These are phyloP conservation scores for Trichoderma orchidacearum DNA, from an alignment of 495 filamentous ascomycete species.

Conservation along the genomic window DNA sequence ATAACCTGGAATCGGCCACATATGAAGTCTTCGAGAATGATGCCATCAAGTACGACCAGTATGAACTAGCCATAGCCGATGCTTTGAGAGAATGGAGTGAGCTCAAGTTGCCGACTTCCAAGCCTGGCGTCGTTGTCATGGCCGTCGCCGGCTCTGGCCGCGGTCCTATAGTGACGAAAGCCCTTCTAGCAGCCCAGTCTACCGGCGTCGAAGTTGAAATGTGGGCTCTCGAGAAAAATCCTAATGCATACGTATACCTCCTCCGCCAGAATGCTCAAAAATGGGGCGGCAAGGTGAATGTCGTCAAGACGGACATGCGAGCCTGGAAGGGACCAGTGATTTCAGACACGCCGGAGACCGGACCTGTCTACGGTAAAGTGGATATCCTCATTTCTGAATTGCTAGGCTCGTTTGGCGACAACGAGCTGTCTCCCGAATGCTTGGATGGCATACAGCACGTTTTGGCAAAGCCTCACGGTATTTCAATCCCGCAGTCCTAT, in stretches of 20 bases:
- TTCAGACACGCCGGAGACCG: slow-evolving; percentile 9
- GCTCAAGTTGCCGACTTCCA: slow-evolving; percentile 53
- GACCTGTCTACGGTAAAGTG: slow-evolving; percentile 42
- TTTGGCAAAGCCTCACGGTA: slow-evolving; percentile 57
- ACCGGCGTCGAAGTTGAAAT: slow-evolving; percentile 67
- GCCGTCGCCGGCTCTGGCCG: slow-evolving; percentile 89
- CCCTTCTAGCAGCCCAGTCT: slow-evolving; percentile 60
- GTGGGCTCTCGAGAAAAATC: slow-evolving; percentile 96
- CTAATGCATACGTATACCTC: slow-evolving; percentile 87
- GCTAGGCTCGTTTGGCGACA: slow-evolving; percentile 83
- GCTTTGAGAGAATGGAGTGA: slow-evolving; percentile 71
- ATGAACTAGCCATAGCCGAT: slow-evolving; percentile 69
- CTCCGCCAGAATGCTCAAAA: slow-evolving; percentile 66
- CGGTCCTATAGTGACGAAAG: slow-evolving; percentile 79
- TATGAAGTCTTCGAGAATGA: slow-evolving; percentile 99
- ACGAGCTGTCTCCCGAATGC: slow-evolving; percentile 73
- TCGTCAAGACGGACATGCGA: slow-evolving; percentile 96
- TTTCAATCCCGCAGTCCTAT: slow-evolving; percentile 87
- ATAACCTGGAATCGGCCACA: slow-evolving; percentile 92
- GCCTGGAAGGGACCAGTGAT: slow-evolving; percentile 70
- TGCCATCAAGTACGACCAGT: slow-evolving; percentile 94
- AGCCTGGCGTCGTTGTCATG: slow-evolving; percentile 40
- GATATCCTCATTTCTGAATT: slow-evolving; percentile 93
- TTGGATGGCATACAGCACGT: slow-evolving; percentile 60
- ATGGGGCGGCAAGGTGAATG: slow-evolving; percentile 63